Evolutionary conservation across 306 rosid species (phyloP).

Genomic region (Cicer cuneatum): DNA sequence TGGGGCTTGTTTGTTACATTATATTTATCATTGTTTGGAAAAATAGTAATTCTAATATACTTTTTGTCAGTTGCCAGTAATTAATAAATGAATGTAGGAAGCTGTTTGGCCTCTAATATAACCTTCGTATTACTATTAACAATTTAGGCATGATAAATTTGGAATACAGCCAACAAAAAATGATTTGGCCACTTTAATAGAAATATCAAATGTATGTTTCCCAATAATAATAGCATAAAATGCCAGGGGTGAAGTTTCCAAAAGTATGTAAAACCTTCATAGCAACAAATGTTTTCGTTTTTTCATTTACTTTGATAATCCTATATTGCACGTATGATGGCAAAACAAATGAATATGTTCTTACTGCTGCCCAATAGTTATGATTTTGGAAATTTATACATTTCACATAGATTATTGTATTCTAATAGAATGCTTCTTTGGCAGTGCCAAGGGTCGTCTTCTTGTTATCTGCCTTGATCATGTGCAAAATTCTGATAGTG

Average conservation of each 20-base stretch:
- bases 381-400: constrained; percentile 22
- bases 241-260: not conserved
- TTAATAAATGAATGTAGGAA: constrained; percentile 34
- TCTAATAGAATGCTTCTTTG: constrained; percentile 52
- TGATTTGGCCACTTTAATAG: constrained; percentile 5
- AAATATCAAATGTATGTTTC: constrained; percentile 16
- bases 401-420: constrained; percentile 38
- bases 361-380: constrained; percentile 12
- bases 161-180: constrained; percentile 22
- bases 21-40: constrained; percentile 22
- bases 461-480: constrained; percentile 87
- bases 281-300: constrained; percentile 6
- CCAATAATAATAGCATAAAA: constrained; percentile 4
- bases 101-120: constrained; percentile 22
- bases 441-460: constrained; percentile 90
- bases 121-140: constrained; percentile 1
- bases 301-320: constrained; percentile 21
- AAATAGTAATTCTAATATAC: not conserved
- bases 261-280: constrained; percentile 18
- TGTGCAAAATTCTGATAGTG: constrained; percentile 89
- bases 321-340: constrained; percentile 18
- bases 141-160: constrained; percentile 24
- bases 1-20: constrained; percentile 11
- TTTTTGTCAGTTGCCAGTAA: constrained; percentile 26
- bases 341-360: constrained; percentile 31